Conservation (phyloP, 495 filamentous ascomycete species). For the Annulohypoxylon moriforme region DNA sequence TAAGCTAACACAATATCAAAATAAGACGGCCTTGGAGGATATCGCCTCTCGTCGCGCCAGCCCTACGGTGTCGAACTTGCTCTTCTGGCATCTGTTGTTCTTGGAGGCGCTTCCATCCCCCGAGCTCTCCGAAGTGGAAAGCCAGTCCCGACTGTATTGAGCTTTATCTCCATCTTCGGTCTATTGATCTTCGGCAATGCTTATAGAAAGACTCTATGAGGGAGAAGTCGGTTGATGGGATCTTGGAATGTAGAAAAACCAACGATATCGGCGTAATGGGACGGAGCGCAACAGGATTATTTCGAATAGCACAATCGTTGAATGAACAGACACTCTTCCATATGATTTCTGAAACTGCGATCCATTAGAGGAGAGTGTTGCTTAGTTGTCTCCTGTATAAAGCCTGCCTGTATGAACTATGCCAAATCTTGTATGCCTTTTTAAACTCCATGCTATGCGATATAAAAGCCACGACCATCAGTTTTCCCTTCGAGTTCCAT, state of each 20-base stretch:
- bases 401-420: constrained; percentile 1
- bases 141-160: constrained; percentile 79
- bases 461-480: background rate
- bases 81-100: constrained; percentile 80
- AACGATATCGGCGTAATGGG: background rate
- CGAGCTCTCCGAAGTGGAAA: constrained; percentile 83
- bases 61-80: constrained; percentile 79
- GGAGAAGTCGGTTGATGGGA: constrained; percentile 14
- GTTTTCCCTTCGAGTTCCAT: background rate
- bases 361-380: constrained; percentile 11
- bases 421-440: constrained; percentile 15
- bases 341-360: background rate
- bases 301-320: constrained; percentile 3
- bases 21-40: constrained; percentile 72
- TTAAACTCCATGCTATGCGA: constrained; percentile 32
- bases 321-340: background rate
- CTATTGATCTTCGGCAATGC: constrained; percentile 70
- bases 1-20: constrained; percentile 21
- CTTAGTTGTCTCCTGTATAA: background rate
- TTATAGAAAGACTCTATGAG: constrained; percentile 53
- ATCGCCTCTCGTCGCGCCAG: constrained; percentile 72
- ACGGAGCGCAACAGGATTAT: constrained; percentile 5
- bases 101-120: constrained; percentile 85
- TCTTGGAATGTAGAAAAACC: background rate
- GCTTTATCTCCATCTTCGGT: constrained; percentile 69